Percentiles rank a stretch among this genome's conserved stretches.
Conservation (phyloP, 2,329 filamentous ascomycete genomes). For the Pestalotiopsis sp. region DNA sequence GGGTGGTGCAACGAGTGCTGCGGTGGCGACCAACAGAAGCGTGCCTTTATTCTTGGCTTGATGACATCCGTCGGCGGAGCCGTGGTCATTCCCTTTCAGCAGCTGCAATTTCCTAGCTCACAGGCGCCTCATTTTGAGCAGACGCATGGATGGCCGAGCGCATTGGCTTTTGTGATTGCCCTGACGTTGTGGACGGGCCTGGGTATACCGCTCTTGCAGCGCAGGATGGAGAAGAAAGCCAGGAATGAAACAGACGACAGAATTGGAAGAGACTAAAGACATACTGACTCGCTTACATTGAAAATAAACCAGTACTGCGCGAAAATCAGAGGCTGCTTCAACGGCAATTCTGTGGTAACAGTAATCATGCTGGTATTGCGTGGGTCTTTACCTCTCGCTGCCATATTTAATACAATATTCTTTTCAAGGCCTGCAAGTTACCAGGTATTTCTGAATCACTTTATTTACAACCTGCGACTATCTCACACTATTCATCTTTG, state of each 20-base stretch:
- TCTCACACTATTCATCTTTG: no score
- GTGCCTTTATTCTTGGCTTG: constrained; percentile 42
- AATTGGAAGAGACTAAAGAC: background rate
- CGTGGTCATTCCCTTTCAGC: constrained; percentile 42
- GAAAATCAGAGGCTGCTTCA: no score
- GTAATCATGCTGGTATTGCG: no score
- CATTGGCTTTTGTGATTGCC: constrained; percentile 18
- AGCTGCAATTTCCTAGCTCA: constrained; percentile 38
- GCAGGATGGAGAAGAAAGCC: background rate
- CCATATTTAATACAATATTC: no score
- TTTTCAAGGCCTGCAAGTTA: no score
- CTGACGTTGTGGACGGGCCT: constrained; percentile 19
- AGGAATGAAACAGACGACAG: background rate
- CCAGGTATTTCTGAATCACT: no score
- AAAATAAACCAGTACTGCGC: no score
- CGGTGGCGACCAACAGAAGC: constrained; percentile 45
- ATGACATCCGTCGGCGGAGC: constrained; percentile 41
- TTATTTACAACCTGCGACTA: no score
- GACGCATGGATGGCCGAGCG: constrained; percentile 37
- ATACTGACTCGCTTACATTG: background rate
- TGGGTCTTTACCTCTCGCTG: no score
- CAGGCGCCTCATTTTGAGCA: constrained; percentile 37
- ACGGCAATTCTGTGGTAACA: no score
- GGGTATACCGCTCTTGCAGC: constrained; percentile 18
- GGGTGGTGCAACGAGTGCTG: constrained; percentile 44